phyloP scores from a whole-genome alignment of 371 early-diverging fungal species.

The Mucor circinelloides region DNA sequence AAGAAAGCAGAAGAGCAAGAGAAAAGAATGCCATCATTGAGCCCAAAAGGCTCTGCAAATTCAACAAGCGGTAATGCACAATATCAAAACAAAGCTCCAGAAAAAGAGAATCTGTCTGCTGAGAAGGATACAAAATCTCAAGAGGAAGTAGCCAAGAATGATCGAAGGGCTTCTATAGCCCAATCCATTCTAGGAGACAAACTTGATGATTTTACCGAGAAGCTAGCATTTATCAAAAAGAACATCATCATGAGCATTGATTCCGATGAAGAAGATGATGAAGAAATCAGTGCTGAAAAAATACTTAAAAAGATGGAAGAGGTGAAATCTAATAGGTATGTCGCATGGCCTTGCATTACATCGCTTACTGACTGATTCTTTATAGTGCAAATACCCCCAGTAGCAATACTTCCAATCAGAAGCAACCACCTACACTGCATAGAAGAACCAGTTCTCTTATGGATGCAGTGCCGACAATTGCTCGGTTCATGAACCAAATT shows the following conservation, averaged over 20 bases:
- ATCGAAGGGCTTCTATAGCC: conserved; percentile 24
- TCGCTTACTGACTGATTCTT: not conserved
- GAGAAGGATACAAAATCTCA: conserved; percentile 30
- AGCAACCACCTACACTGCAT: not conserved
- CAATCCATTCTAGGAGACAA: conserved; percentile 43
- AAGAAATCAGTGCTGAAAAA: conserved; percentile 15
- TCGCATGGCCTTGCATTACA: not conserved
- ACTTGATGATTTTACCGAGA: conserved; percentile 47
- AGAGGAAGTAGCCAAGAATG: not conserved
- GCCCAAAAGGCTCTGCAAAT: not conserved
- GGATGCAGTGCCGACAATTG: conserved; percentile 32
- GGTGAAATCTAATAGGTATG: not conserved
- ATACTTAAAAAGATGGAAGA: conserved; percentile 9
- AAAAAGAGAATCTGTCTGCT: conserved; percentile 42
- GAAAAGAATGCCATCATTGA: conserved; percentile 47
- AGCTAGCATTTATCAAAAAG: conserved; percentile 48
- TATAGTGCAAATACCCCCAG: not conserved
- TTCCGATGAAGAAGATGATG: conserved; percentile 35
- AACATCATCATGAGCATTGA: conserved; percentile 48
- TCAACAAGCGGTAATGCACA: not conserved
- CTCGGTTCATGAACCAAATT: conserved; percentile 38
- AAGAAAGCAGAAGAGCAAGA: conserved; percentile 29
- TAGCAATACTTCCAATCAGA: not conserved
- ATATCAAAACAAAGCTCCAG: not conserved
- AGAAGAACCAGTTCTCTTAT: conserved; percentile 28